Percentiles rank a stretch among this genome's conserved stretches.
Conservation (phyloP, 2,329 filamentous ascomycete genomes). For the Fusarium sp. region DNA sequence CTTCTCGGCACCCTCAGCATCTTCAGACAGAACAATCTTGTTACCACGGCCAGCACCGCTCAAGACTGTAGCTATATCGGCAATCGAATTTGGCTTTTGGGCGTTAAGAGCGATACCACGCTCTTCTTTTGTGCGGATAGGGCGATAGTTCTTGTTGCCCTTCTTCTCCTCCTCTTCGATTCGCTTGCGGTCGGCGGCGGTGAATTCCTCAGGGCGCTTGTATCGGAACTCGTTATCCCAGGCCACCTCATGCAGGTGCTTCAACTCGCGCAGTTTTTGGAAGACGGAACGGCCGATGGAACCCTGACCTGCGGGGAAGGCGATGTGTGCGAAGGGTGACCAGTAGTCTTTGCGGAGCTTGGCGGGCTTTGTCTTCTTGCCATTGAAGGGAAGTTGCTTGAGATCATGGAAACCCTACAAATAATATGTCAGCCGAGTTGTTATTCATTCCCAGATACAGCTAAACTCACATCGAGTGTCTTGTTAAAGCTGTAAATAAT, state of each 20-base stretch:
- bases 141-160: constrained; percentile 49
- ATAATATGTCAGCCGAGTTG: not conserved
- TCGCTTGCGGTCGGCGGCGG: constrained; percentile 51
- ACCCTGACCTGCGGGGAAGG: constrained; percentile 66
- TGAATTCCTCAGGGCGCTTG: constrained; percentile 54
- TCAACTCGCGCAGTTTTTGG: constrained; percentile 74
- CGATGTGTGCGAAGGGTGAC: constrained; percentile 70
- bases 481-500: constrained; percentile 65
- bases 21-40: constrained; percentile 54
- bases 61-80: constrained; percentile 72
- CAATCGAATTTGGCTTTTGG: constrained; percentile 71
- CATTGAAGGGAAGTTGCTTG: constrained; percentile 72
- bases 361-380: constrained; percentile 73
- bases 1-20: constrained; percentile 31
- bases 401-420: constrained; percentile 58
- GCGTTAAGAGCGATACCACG: constrained; percentile 67
- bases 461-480: constrained; percentile 59
- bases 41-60: constrained; percentile 65
- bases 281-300: constrained; percentile 69
- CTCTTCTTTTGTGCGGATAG: constrained; percentile 55
- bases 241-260: constrained; percentile 70
- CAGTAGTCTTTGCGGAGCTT: constrained; percentile 77
- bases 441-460: not conserved
- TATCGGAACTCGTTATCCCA: constrained; percentile 66
- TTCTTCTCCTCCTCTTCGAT: constrained; percentile 48